These are phyloP conservation scores for Zasmidium angulare DNA, from an alignment of 2,329 filamentous ascomycete genomes.

Conservation along the genomic window DNA sequence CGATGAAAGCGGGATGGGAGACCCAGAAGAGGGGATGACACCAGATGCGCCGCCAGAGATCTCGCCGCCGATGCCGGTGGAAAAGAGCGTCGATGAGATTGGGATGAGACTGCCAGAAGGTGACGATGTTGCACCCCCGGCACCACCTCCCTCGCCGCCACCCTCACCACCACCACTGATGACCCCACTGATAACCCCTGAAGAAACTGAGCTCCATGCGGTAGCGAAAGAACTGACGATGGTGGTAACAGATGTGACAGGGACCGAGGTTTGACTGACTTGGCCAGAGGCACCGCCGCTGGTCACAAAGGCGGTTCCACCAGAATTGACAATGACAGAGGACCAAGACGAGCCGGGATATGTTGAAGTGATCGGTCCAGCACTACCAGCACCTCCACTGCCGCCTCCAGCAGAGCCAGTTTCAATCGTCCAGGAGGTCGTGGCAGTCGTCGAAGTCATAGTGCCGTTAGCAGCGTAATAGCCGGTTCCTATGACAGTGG, in stretches of 20 bases:
- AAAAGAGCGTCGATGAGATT: too few species aligned
- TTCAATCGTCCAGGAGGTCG: slow-evolving; percentile 24
- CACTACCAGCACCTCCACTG: slow-evolving; percentile 17
- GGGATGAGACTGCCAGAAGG: too few species aligned
- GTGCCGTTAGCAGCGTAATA: slow-evolving; percentile 26
- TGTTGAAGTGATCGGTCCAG: slow-evolving; percentile 24
- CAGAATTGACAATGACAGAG: slow-evolving; percentile 20
- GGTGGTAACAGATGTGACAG: slow-evolving; percentile 14
- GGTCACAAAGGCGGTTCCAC: slow-evolving; percentile 3
- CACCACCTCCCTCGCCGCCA: too few species aligned
- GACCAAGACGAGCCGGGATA: slow-evolving; percentile 19
- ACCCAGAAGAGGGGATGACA: slow-evolving; percentile 8
- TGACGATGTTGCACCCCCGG: too few species aligned
- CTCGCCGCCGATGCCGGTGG: slow-evolving; percentile 9
- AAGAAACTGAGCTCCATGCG: slow-evolving; percentile 24
- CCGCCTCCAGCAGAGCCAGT: slow-evolving; percentile 25
- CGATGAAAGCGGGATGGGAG: slow-evolving; percentile 11
- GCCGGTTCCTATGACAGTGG: slow-evolving; percentile 21
- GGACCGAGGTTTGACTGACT: slow-evolving; percentile 15
- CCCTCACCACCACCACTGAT: slow-evolving; percentile 13
- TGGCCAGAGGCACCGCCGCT: slow-evolving; percentile 17
- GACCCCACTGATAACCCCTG: slow-evolving; percentile 21
- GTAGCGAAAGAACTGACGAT: slow-evolving; percentile 23
- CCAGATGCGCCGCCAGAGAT: slow-evolving; percentile 15
- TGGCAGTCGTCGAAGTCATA: slow-evolving; percentile 26